Evolutionary conservation across 208 protist genomes (phyloP), one percentile per base, ranked within the genome.

Genomic region (Acanthamoeba sp.): DNA sequence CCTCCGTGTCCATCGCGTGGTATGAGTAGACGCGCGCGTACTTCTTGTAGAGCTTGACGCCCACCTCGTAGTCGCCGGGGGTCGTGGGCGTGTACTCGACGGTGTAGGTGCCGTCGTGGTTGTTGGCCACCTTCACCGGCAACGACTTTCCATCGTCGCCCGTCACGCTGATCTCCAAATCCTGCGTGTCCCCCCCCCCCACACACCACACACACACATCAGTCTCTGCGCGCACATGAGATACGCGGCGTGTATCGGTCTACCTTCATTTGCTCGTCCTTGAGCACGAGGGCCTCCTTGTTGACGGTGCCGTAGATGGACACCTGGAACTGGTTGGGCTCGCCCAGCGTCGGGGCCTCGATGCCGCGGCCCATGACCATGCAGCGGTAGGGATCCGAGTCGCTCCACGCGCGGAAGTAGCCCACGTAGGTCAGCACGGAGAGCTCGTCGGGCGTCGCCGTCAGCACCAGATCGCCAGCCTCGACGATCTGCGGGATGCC

Each of bases 281-380:
- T 66, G 59, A 91, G 85, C n/a, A 73, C 48, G 24, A 91, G 85
- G 24, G 85, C 55, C 38, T 76, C 62, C 85, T 91, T 91, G 85
- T 71, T 76, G 24, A 91, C 59, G 40, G 27, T 76, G 40, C n/a
- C 27, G 62, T 91, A 91, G 85, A 91, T 91, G 20, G 85, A 73
- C 6, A 91, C 85, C 48, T 57, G 85, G 62, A 91, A 91, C 36
- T 73, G 34, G 42, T 91, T 91, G 59, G 62, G 59, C 29, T 73
- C 85, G 36, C 62, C 62, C 12, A 91, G 62, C 38, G n/a, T 45
- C 16, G 85, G 85, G 9, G 85, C 85, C 34, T 91, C 85, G 52
- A 91, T 91, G 36, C 85, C 85, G 42, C 85, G 48, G 9, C 85
- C 85, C 48, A 71, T 91, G 55, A 91, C 85, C 85, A 91, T 69